Base-by-base conservation (phyloP, 495 filamentous ascomycete genomes). In the Stereocaulon alpinum region DNA sequence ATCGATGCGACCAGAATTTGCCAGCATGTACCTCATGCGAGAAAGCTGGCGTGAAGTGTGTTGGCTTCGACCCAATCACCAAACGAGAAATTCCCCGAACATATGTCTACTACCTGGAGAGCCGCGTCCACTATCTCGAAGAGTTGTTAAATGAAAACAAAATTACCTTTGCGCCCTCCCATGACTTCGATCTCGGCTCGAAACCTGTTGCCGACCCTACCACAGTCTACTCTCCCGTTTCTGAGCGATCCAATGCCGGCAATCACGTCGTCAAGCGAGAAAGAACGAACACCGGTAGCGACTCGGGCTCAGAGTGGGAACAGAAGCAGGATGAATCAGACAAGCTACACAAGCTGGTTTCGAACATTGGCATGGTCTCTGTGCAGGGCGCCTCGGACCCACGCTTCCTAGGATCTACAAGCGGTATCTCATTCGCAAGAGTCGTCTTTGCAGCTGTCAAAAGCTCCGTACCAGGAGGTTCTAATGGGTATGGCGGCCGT, bases 401-500 rank as follows among this genome's bases (percentile, higher is more conserved):
- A 4, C 83, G 88, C 58, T 89, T 89, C 70, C 76, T 94, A 2
- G 90, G 89, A 7, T 89, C 91, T 2, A 86, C 88, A 14, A 91
- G 89, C 9, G 92, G 92, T 4, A 92, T 97, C 43, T 95, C 91
- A 1, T 97, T 97, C 72, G 91, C 92, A 17, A 80, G 90, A 45
- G 88, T 97, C 9, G 91, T 97, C 27, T 94, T 96, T 67, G 91
- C 92, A 12, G 92, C 92, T 0, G 88, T 97, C 50, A 92, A 94
- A 69, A 90, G 85, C 58, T 91, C 88, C 0, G 85, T 94, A 2
- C 65, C 72, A 1, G 68, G 69, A 17, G 63, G 66, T n/a, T 66
- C 69, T 85, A 12, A 12, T 37, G 34, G 34, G 12, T 2, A 78
- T 40, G 62, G 77, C 59, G 64, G 76, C 68, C 63, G 76, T 64